Base-by-base conservation (phyloP, 2,329 filamentous ascomycete genomes). In the Zymoseptoria tritici region DNA sequence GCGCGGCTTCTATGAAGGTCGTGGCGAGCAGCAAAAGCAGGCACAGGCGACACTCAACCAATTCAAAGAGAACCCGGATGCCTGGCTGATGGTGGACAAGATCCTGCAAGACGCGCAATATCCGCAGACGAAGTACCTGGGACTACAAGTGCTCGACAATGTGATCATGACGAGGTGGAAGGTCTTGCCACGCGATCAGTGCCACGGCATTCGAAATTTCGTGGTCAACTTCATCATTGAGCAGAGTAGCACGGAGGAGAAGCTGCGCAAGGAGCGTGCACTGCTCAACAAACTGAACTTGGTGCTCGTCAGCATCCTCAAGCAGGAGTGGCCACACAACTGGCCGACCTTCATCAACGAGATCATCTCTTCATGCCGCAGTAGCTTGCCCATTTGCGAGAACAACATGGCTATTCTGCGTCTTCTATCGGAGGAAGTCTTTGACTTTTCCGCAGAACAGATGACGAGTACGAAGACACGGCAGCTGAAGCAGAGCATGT, bases 331-430 rank as follows among this genome's bases (percentile, higher is more conserved):
- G 94, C 94, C 94, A 59, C 93, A 97, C 78, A 96, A 99, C 81
- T 99, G 95, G 94, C 94, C 95, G 9, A 96, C 91, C 20, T 99
- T 99, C 77, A 97, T 99, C 83, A 97, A 97, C 81, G 94, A 99
- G 80, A 99, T 99, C 76, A 91, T 99, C 70, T 89, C 91, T 21
- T 93, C 94, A 58, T 97, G 92, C 78, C 92, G 96, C 74, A 93
- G 90, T 67, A 97, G 89, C 76, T 81, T 99, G 57, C 94, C 93
- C 46, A 95, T 99, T 70, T 99, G 95, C 83, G 94, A 99, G 79
- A 99, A 99, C 81, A 99, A 99, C 81, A 99, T 99, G 94, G 91
- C 90, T 65, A 97, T 99, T 69, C 84, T 99, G 68, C 88, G 94
- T 61, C 80, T 99, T 69, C 83, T 99, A 52, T 99, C 94, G 6